Percentiles rank a stretch among this genome's conserved stretches.
Conservation (phyloP, 202 grass and related monocot species). For the Cymbopogon flexuosus region DNA sequence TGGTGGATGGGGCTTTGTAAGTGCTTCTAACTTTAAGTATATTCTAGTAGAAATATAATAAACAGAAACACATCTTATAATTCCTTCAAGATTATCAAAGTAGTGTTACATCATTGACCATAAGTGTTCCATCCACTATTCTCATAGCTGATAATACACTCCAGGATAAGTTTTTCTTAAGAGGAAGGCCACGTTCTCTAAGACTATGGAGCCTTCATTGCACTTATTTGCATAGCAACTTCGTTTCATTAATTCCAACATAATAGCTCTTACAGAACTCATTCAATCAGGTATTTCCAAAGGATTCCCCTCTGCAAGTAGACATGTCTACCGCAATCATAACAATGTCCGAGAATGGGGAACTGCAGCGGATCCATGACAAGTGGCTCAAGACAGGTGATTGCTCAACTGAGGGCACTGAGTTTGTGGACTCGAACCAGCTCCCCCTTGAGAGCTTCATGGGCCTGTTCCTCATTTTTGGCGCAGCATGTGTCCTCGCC, state of each 20-base stretch:
- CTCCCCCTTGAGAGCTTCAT: constrained; percentile 73
- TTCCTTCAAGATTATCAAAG: background rate
- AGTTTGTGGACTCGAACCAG: constrained; percentile 56
- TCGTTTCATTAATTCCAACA: background rate
- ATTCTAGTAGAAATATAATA: background rate
- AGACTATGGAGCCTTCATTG: background rate
- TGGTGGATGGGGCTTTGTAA: constrained; percentile 95
- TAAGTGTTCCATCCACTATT: background rate
- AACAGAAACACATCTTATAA: background rate
- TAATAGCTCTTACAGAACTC: constrained; percentile 10
- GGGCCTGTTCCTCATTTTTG: constrained; percentile 82
- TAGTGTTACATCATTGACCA: background rate
- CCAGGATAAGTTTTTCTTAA: background rate
- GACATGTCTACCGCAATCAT: constrained; percentile 89
- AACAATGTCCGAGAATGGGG: constrained; percentile 75
- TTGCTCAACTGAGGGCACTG: constrained; percentile 39
- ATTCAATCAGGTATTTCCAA: constrained; percentile 68
- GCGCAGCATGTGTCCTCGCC: constrained; percentile 46
- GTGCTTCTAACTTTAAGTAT: constrained; percentile 24
- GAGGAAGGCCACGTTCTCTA: background rate
- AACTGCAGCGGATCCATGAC: constrained; percentile 82
- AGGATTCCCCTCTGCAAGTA: constrained; percentile 72
- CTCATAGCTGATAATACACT: background rate
- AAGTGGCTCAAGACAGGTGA: constrained; percentile 56
- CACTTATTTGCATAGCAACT: background rate